These are phyloP conservation scores for Pisolithus albus DNA, from an alignment of 768 basidiomycete species.

Conservation along the genomic window DNA sequence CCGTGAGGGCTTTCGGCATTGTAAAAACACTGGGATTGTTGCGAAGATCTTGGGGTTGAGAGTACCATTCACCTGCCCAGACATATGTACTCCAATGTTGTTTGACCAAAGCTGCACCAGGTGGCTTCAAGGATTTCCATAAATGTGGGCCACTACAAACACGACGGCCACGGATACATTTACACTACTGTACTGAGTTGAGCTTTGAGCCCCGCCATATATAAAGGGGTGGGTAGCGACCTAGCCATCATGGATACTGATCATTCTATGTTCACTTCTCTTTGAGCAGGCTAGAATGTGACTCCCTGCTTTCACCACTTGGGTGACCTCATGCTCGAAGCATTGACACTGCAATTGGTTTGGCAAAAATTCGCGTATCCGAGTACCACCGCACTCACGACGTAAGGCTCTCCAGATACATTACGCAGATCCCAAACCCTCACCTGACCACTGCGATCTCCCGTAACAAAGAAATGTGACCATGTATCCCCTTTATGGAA, in stretches of 20 bases:
- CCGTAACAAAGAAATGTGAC: constrained; percentile 36
- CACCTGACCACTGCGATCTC: constrained; percentile 36
- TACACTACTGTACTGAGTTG: too few species aligned
- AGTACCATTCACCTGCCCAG: too few species aligned
- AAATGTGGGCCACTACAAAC: too few species aligned
- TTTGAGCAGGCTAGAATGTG: constrained; percentile 35
- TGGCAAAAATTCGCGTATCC: background rate
- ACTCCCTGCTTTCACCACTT: constrained; percentile 30
- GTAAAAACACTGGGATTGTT: constrained; percentile 7
- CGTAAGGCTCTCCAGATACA: constrained; percentile 15
- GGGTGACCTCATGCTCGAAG: constrained; percentile 32
- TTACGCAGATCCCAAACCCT: constrained; percentile 46
- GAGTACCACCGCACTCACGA: constrained; percentile 12
- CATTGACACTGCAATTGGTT: constrained; percentile 25
- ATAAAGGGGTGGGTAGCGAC: background rate
- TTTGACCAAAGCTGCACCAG: too few species aligned
- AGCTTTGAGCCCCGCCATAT: too few species aligned
- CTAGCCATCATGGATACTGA: constrained; percentile 18
- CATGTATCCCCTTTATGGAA: constrained; percentile 18
- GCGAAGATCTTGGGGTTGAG: too few species aligned
- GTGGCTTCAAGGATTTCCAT: too few species aligned
- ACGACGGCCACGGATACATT: too few species aligned
- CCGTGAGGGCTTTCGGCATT: constrained; percentile 75
- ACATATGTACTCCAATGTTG: too few species aligned
- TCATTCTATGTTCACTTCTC: constrained; percentile 28